Percentiles rank a stretch among this genome's conserved stretches.
Conservation (phyloP, 768 basidiomycete species). For the Mycena rosella region DNA sequence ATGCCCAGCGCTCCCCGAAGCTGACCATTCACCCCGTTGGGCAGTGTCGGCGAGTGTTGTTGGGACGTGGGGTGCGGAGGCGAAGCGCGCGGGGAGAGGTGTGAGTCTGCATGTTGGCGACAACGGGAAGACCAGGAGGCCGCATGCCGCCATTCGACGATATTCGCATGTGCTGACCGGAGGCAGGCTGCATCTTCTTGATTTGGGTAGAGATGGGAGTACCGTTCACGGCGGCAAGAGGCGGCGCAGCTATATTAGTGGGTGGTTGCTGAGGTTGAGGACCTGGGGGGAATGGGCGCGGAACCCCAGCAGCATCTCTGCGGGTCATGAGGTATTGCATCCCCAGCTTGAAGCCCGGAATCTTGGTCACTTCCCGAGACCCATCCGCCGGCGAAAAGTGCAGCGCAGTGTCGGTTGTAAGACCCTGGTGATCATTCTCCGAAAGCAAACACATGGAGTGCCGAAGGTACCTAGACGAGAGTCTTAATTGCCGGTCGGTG, state of each 20-base stretch:
- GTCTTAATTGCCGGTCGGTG: background rate
- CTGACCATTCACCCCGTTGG: conserved; percentile 53
- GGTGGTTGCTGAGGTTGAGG: conserved; percentile 22
- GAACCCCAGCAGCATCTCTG: conserved; percentile 25
- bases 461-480: conserved; percentile 61
- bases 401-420: conserved; percentile 31
- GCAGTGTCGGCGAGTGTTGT: conserved; percentile 46
- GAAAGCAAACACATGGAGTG: conserved; percentile 70
- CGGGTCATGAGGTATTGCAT: conserved; percentile 32
- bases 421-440: conserved; percentile 50
- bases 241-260: background rate
- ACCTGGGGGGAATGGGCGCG: conserved; percentile 24
- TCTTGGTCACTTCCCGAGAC: conserved; percentile 54
- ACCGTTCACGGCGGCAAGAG: conserved; percentile 48
- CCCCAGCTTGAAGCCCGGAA: conserved; percentile 59
- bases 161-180: conserved; percentile 70
- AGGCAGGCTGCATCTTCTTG: conserved; percentile 71
- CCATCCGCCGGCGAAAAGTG: conserved; percentile 56
- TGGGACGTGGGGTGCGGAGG: conserved; percentile 54
- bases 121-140: conserved; percentile 56
- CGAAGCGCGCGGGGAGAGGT: conserved; percentile 48
- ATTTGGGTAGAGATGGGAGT: conserved; percentile 71
- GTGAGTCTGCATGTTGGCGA: conserved; percentile 46
- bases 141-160: conserved; percentile 71
- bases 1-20: conserved; percentile 59